Evolutionary conservation across 2,329 filamentous ascomycete genomes (phyloP), one percentile per base, ranked within the genome.

Genomic region (Nemania bipapillata): DNA sequence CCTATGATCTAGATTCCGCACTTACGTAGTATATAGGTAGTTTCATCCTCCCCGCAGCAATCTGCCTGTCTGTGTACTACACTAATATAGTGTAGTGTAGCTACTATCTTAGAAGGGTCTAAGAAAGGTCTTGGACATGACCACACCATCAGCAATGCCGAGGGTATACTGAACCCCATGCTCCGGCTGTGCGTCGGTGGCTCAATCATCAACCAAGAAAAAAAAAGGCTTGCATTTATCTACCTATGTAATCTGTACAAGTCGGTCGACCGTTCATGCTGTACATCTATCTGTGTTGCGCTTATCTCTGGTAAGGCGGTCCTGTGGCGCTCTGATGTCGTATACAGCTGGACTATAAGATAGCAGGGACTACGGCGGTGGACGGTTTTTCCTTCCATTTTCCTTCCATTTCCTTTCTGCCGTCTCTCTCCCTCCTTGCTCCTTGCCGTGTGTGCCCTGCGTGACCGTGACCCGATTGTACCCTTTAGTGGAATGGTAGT

Each of bases 221-320:
- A 7, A 45, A 5, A 45, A 45, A n/a, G 7, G 5, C 8, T 45
- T n/a, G 15, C 7, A 5, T 15, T 7, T 45, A n/a, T n/a, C 15
- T 45, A 17, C 35, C 3, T n/a, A n/a, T n/a, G n/a, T n/a, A n/a
- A n/a, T n/a, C n/a, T n/a, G n/a, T 6, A 35, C 32, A 6, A 35
- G 32, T 35, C 12, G 15, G 8, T 4, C 2, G 12, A 15, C 40
- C 5, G 40, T 45, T 28, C 28, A 53, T 28, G 26, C 5, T 17
- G 58, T 53, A 61, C 58, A 17, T 15, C 35, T 42, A 32, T 37
- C 35, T 42, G 47, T 37, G 11, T n/a, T 50, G 40, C 24, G 24
- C 65, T 60, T 54, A 68, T 55, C 32, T 55, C 55, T 26, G 15
- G 58, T 20, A 64, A 67, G 42, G 26, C 54, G 37, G 17, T 37